Conservation (phyloP, 495 filamentous ascomycete genomes). For the Amniculicola lignicola region DNA sequence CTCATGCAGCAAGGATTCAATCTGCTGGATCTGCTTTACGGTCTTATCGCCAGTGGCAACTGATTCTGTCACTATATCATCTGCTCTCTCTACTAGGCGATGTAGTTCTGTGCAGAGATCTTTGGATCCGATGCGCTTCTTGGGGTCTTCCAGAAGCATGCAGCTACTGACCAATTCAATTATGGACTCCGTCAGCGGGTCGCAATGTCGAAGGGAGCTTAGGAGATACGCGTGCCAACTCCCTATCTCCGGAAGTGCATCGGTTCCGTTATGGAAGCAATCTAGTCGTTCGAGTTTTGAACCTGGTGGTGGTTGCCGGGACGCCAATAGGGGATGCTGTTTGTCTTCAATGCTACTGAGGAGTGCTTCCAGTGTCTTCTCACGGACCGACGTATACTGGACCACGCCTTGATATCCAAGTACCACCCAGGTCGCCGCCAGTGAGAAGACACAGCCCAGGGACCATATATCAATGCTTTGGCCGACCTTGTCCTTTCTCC, state of each 20-base stretch:
- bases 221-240: slow-evolving; percentile 35
- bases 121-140: not conserved
- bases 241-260: slow-evolving; percentile 29
- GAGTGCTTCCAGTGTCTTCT: slow-evolving; percentile 1
- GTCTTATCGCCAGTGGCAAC: not conserved
- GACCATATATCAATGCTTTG: slow-evolving; percentile 47
- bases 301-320: slow-evolving; percentile 1
- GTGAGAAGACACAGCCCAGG: slow-evolving; percentile 46
- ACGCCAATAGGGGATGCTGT: no score
- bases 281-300: slow-evolving; percentile 2
- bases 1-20: not conserved
- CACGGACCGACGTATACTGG: slow-evolving; percentile 2
- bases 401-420: slow-evolving; percentile 35
- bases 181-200: not conserved
- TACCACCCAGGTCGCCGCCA: slow-evolving; percentile 45
- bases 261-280: slow-evolving; percentile 28
- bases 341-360: no score
- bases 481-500: slow-evolving; percentile 11
- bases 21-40: not conserved
- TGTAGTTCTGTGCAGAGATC: not conserved
- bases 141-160: not conserved
- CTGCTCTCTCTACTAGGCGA: not conserved
- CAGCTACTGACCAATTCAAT: not conserved
- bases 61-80: not conserved
- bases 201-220: not conserved